Evolutionary conservation across 306 rosid species (phyloP), one percentile per base, ranked within the genome.

Genomic region (Corylus avellana): DNA sequence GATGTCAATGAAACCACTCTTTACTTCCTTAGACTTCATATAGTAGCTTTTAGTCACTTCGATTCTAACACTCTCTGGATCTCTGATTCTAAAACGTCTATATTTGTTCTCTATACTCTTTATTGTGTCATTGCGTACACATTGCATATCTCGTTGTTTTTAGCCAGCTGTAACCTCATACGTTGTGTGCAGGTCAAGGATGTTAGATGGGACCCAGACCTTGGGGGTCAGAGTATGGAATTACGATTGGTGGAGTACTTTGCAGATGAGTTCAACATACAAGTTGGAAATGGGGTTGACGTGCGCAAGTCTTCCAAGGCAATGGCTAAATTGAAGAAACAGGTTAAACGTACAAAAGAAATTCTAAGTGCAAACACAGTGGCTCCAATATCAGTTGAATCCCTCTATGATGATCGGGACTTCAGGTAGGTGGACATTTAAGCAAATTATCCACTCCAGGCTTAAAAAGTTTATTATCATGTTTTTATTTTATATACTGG

Each of bases 301-400:
- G 97, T 95, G 77, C 90, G 99, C 53, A 91, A 77, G 47, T 88
- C 89, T 70, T 92, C 98, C 27, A 95, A 95, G 89, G 97, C 97
- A 44, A 95, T 95, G 97, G 99, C 98, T 69, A 95, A 95, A 79
- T 84, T 95, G 85, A 95, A 93, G 96, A 95, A 95, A 78, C 98
- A 95, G 88, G 99, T 95, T 71, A 95, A 95, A 70, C 89, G 99
- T 46, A 92, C 98, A 58, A 95, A 95, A 85, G 99, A 95, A 90
- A 95, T 95, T 82, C 91, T 95, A 37, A 95, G 99, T 50, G 99
- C 99, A 47, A 95, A 95, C 84, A 93, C 98, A 2, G 85, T 79
- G 13, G 99, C 99, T 70, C 99, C 98, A 75, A 93, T 95, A 82
- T 93, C 99, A 35, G 98, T 95, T 80, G 99, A 95, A 85, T 95